phyloP scores from a whole-genome alignment of 2,329 filamentous ascomycete genomes.

The Tolypocladium tundrense region DNA sequence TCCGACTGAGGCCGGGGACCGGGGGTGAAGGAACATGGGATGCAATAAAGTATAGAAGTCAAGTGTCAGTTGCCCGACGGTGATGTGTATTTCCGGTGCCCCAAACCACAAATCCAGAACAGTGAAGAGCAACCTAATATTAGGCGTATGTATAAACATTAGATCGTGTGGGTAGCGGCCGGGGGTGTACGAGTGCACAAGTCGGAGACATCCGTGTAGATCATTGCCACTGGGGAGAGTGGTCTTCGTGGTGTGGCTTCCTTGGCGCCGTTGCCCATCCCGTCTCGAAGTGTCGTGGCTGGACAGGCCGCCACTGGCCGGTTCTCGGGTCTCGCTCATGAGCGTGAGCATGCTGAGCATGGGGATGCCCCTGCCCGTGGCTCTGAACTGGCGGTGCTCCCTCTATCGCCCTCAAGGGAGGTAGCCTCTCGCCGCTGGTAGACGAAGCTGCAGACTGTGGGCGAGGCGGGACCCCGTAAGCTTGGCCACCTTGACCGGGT shows the following conservation, averaged over 20 bases:
- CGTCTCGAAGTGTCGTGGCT: conserved; percentile 20
- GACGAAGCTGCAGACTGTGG: conserved; percentile 27
- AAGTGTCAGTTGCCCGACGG: conserved; percentile 10
- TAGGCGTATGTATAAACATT: background rate
- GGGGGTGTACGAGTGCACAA: background rate
- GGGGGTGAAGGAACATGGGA: background rate
- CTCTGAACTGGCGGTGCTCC: conserved; percentile 14
- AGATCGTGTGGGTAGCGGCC: background rate
- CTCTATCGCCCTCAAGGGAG: conserved; percentile 37
- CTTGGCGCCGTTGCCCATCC: conserved; percentile 25
- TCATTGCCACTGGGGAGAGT: conserved; percentile 3
- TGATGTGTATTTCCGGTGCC: conserved; percentile 7
- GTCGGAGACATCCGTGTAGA: too few relatives aligned
- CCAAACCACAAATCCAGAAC: conserved; percentile 1
- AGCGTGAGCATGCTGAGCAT: background rate
- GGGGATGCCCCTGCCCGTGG: conserved; percentile 13
- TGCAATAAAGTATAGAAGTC: background rate
- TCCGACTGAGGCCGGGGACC: background rate
- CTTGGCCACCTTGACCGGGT: conserved; percentile 25
- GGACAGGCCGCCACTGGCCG: conserved; percentile 24
- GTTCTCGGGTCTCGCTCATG: conserved; percentile 24
- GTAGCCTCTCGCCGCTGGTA: conserved; percentile 31
- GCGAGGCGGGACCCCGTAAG: conserved; percentile 26
- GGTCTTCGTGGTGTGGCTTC: conserved; percentile 11
- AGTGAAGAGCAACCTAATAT: background rate